phyloP scores from a whole-genome alignment of 768 basidiomycete genomes.

The Roridomyces roridus region DNA sequence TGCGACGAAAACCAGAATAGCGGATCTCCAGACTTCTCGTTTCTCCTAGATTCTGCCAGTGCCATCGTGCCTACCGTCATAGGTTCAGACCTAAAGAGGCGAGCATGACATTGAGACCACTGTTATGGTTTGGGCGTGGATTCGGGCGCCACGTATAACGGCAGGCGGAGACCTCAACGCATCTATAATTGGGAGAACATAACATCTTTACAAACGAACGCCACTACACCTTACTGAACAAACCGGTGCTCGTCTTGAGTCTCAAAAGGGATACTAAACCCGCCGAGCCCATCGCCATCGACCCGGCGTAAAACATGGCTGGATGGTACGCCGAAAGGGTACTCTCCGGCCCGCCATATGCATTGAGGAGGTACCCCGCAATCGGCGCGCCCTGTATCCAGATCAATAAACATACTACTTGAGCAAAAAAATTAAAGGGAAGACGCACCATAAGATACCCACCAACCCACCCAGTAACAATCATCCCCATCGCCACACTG shows the following conservation, averaged over 20 bases:
- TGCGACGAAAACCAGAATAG: too few species aligned
- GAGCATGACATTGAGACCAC: too few species aligned
- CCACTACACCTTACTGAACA: constrained; percentile 18
- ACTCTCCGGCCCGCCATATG: constrained; percentile 28
- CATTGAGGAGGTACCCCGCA: constrained; percentile 34
- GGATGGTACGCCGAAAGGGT: constrained; percentile 32
- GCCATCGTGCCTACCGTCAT: too few species aligned
- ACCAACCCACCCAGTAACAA: constrained; percentile 36
- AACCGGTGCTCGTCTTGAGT: background rate
- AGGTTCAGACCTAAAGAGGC: too few species aligned
- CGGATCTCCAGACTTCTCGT: too few species aligned
- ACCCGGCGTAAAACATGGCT: constrained; percentile 36
- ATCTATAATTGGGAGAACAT: too few species aligned
- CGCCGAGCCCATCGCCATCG: constrained; percentile 31
- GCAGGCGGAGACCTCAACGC: too few species aligned
- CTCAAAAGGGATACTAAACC: constrained; percentile 23
- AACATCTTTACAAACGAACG: too few species aligned
- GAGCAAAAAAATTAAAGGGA: background rate
- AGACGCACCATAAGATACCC: constrained; percentile 27
- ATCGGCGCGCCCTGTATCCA: constrained; percentile 34
- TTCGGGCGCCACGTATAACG: too few species aligned
- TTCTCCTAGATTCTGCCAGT: too few species aligned
- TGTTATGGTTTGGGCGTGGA: too few species aligned
- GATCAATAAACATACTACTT: background rate
- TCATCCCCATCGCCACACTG: constrained; percentile 40